A percentile compares a stretch with the other conserved stretches of the same genome.
phyloP scores from a whole-genome alignment of 768 basidiomycete species.

The Austroboletus eburneus region DNA sequence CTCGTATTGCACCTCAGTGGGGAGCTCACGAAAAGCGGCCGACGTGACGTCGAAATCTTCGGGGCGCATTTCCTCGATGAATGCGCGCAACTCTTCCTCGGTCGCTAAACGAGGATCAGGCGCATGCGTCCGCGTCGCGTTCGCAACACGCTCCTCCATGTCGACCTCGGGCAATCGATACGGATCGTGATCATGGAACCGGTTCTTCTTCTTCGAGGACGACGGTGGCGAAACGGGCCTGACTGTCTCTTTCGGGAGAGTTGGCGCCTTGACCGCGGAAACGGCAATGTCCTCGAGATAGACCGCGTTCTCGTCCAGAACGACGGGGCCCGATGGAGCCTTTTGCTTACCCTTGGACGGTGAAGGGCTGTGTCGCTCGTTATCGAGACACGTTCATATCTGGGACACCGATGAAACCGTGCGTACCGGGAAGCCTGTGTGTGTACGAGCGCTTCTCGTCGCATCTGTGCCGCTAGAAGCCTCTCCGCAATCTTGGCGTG shows the following conservation, averaged over 20 bases:
- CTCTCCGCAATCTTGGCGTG: slow-evolving; percentile 88
- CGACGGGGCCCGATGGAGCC: slow-evolving; percentile 41
- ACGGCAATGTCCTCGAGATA: slow-evolving; percentile 85
- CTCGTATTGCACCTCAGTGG: slow-evolving; percentile 97
- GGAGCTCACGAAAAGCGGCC: slow-evolving; percentile 84
- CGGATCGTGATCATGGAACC: slow-evolving; percentile 80
- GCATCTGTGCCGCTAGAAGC: slow-evolving; percentile 89
- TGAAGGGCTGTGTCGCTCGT: slow-evolving; percentile 14
- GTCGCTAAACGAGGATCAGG: slow-evolving; percentile 95
- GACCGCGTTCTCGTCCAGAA: slow-evolving; percentile 67
- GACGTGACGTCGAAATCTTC: slow-evolving; percentile 93
- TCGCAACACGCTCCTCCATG: slow-evolving; percentile 56
- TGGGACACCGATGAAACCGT: background rate
- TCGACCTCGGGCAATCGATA: slow-evolving; percentile 88
- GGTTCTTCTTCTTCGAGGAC: slow-evolving; percentile 55
- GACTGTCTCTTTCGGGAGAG: slow-evolving; percentile 15
- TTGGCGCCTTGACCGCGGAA: slow-evolving; percentile 50
- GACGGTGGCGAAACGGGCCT: slow-evolving; percentile 39
- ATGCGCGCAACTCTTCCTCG: slow-evolving; percentile 87
- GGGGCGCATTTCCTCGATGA: slow-evolving; percentile 95
- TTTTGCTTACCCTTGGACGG: slow-evolving; percentile 44
- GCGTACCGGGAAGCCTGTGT: slow-evolving; percentile 43
- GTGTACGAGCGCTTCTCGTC: slow-evolving; percentile 79
- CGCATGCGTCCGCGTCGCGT: slow-evolving; percentile 53
- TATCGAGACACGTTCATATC: background rate